phyloP scores from a whole-genome alignment of 1,139 yeast genomes.

The Lodderomyces parapsilosis region DNA sequence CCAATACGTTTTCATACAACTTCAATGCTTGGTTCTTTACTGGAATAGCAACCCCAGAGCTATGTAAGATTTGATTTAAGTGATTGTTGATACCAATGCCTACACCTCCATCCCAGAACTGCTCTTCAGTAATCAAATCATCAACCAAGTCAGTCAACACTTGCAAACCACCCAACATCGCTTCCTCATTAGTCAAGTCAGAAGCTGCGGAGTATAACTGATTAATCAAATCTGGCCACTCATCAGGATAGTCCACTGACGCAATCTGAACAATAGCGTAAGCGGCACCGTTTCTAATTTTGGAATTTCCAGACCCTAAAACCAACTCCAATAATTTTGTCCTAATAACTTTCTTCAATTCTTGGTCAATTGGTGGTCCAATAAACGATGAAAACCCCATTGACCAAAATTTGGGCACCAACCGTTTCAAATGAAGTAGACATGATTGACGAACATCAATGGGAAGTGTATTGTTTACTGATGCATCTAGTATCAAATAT shows the following conservation, averaged over 20 bases:
- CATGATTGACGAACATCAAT: slow-evolving; percentile 59
- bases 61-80: slow-evolving; percentile 40
- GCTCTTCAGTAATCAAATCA: slow-evolving; percentile 82
- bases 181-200: slow-evolving; percentile 27
- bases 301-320: slow-evolving; percentile 52
- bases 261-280: slow-evolving; percentile 83
- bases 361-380: slow-evolving; percentile 63
- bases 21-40: slow-evolving; percentile 51
- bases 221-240: slow-evolving; percentile 78
- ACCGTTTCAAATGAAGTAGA: slow-evolving; percentile 63
- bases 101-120: slow-evolving; percentile 74
- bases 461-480: slow-evolving; percentile 22
- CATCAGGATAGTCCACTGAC: slow-evolving; percentile 90
- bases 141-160: slow-evolving; percentile 79
- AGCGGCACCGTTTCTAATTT: slow-evolving; percentile 65
- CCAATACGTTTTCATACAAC: slow-evolving; percentile 52
- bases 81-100: slow-evolving; percentile 54
- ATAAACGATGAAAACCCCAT: slow-evolving; percentile 75
- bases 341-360: slow-evolving; percentile 52
- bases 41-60: slow-evolving; percentile 22
- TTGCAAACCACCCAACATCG: slow-evolving; percentile 62
- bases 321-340: slow-evolving; percentile 50
- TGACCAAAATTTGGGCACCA: slow-evolving; percentile 80
- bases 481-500: slow-evolving; percentile 27
- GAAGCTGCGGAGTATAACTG: slow-evolving; percentile 43